Evolutionary conservation across 2,329 filamentous ascomycete species (phyloP).

Genomic region (Hymenoscyphus albidus): DNA sequence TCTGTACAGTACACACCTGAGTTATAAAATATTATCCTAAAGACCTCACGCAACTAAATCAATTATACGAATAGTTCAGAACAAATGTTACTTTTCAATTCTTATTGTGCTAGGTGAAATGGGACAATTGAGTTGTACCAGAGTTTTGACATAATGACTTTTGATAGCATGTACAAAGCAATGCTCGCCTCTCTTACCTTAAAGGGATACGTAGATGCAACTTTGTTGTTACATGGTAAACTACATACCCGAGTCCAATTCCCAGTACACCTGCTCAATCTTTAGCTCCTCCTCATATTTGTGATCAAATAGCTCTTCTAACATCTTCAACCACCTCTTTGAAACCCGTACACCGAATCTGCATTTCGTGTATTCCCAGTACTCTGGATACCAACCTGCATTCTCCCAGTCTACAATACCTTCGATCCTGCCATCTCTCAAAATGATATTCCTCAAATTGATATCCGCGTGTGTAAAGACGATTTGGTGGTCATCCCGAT

Average conservation of each 20-base stretch:
- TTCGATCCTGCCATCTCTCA: slow-evolving; percentile 37
- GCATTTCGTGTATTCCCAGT: slow-evolving; percentile 38
- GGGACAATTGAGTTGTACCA: too few relatives aligned
- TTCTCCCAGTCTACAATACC: slow-evolving; percentile 42
- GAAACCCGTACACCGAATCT: slow-evolving; percentile 13
- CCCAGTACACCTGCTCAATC: slow-evolving; percentile 18
- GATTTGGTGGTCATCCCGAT: slow-evolving; percentile 14
- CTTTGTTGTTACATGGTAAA: neutral
- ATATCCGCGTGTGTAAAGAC: slow-evolving; percentile 51
- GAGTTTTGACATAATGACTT: too few relatives aligned
- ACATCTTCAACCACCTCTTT: slow-evolving; percentile 19
- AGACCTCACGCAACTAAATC: too few relatives aligned
- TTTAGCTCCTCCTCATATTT: slow-evolving; percentile 14
- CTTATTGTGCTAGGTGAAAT: too few relatives aligned
- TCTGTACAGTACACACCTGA: too few relatives aligned
- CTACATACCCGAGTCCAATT: slow-evolving; percentile 2
- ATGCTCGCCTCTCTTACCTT: too few relatives aligned
- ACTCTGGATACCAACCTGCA: slow-evolving; percentile 38
- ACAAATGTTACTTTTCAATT: too few relatives aligned
- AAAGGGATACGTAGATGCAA: too few relatives aligned
- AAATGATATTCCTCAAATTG: slow-evolving; percentile 42
- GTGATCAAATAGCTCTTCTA: slow-evolving; percentile 13
- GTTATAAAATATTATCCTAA: too few relatives aligned
- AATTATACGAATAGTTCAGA: too few relatives aligned
- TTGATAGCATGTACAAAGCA: too few relatives aligned